phyloP scores from a whole-genome alignment of 768 basidiomycete species.

The Auriculariales sp. region DNA sequence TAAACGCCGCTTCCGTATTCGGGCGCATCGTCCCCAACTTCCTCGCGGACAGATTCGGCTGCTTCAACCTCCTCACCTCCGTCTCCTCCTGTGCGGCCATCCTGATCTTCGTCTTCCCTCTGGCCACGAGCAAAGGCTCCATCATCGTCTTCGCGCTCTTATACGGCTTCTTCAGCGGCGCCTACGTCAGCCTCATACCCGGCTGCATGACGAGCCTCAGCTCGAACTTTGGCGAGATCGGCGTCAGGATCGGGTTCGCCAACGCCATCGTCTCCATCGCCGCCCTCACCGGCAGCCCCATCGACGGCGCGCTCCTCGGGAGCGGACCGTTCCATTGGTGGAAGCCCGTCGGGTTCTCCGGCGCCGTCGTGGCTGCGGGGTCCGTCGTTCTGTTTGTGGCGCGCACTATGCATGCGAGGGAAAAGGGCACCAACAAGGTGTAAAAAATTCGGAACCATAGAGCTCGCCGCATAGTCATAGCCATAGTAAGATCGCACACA shows the following conservation, averaged over 20 bases:
- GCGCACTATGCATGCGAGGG: no score
- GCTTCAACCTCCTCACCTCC: slow-evolving; percentile 34
- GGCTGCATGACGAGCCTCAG: slow-evolving; percentile 57
- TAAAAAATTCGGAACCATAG: no score
- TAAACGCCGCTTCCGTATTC: slow-evolving; percentile 49
- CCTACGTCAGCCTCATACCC: slow-evolving; percentile 51
- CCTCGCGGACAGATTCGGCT: slow-evolving; percentile 37
- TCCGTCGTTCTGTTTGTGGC: no score
- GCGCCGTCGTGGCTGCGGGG: no score
- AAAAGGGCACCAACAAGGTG: no score
- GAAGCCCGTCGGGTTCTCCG: no score
- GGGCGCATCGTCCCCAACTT: slow-evolving; percentile 44
- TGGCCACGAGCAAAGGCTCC: neutral
- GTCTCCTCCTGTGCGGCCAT: neutral
- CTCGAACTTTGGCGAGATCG: slow-evolving; percentile 41
- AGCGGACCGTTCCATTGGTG: no score
- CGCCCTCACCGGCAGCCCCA: neutral
- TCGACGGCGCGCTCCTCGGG: neutral
- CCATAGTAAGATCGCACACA: no score
- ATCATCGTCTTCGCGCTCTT: slow-evolving; percentile 32
- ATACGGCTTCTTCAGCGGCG: slow-evolving; percentile 38
- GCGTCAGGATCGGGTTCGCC: slow-evolving; percentile 46
- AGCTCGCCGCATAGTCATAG: no score
- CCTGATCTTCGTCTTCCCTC: neutral
- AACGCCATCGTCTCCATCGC: slow-evolving; percentile 49